Percentiles rank a stretch among this genome's conserved stretches.
These are phyloP conservation scores for Amanita rubescens DNA, from an alignment of 768 basidiomycete species.

Conservation along the genomic window DNA sequence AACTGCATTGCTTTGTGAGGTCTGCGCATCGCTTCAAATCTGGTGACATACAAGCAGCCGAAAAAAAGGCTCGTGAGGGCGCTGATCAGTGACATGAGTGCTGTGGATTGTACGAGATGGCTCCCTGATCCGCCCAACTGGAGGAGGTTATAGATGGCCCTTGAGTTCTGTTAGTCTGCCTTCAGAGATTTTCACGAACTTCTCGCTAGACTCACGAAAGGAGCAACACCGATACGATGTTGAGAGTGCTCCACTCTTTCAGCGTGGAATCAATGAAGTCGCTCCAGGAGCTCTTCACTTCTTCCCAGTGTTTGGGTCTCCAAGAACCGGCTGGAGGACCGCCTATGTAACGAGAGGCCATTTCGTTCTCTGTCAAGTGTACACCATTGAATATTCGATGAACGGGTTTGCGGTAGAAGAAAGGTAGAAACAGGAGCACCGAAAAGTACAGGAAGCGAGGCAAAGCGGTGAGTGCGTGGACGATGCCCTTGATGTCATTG, in stretches of 20 bases:
- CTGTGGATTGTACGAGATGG: not conserved
- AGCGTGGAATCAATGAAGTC: conserved; percentile 1
- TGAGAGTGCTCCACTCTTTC: conserved; percentile 6
- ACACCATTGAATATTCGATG: too few relatives aligned
- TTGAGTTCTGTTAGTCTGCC: not conserved
- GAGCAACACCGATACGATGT: conserved; percentile 1
- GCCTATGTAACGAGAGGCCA: too few relatives aligned
- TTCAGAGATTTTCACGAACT: not conserved
- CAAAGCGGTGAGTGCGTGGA: too few relatives aligned
- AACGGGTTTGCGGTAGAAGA: too few relatives aligned
- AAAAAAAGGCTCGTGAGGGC: conserved; percentile 2
- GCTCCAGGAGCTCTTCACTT: conserved; percentile 1
- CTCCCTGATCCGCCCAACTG: not conserved
- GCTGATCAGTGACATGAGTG: conserved; percentile 6
- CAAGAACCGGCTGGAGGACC: too few relatives aligned
- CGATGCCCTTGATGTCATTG: conserved; percentile 50
- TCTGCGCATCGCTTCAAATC: conserved; percentile 3
- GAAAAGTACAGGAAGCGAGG: too few relatives aligned
- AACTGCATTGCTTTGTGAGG: conserved; percentile 3
- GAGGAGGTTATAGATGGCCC: not conserved
- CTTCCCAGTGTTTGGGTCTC: not conserved
- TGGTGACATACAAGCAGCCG: conserved; percentile 4
- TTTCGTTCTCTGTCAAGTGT: too few relatives aligned
- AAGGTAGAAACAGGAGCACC: too few relatives aligned
- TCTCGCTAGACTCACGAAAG: not conserved